Percentiles rank a stretch among this genome's conserved stretches.
Evolutionary conservation across 352 stramenopile species (phyloP).

Genomic region (Nothophytophthora sp.): DNA sequence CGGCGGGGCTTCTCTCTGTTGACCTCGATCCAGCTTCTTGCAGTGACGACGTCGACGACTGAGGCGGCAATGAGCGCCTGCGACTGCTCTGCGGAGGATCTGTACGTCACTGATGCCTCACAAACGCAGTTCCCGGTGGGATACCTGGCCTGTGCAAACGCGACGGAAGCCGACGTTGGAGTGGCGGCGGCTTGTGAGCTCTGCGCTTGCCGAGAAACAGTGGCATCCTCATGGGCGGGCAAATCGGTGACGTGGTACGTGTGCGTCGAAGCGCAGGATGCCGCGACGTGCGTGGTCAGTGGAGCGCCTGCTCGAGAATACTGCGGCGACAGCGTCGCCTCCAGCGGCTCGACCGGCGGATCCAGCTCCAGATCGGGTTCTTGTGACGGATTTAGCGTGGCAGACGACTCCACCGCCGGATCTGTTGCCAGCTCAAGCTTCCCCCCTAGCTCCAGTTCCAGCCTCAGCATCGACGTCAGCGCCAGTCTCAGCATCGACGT

Average conservation of each 20-base stretch:
- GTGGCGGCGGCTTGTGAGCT: slow-evolving; percentile 9
- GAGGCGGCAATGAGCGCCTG: slow-evolving; percentile 16
- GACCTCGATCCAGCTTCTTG: slow-evolving; percentile 8
- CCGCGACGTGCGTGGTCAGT: slow-evolving; percentile 13
- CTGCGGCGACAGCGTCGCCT: slow-evolving; percentile 4
- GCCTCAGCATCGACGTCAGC: neutral
- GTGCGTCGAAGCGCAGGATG: slow-evolving; percentile 23
- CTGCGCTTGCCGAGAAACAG: slow-evolving; percentile 46
- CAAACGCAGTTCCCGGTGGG: slow-evolving; percentile 30
- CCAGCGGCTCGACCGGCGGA: neutral
- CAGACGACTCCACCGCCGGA: slow-evolving; percentile 9
- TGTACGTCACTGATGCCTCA: slow-evolving; percentile 35
- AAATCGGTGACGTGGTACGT: slow-evolving; percentile 25
- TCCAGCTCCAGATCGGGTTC: slow-evolving; percentile 8
- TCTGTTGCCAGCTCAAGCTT: slow-evolving; percentile 1
- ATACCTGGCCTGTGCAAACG: slow-evolving; percentile 32
- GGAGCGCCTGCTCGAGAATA: slow-evolving; percentile 7
- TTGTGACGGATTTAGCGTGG: neutral
- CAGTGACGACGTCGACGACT: slow-evolving; percentile 5
- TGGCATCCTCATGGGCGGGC: slow-evolving; percentile 13
- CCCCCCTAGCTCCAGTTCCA: neutral
- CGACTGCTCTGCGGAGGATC: slow-evolving; percentile 15
- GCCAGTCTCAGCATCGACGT: neutral
- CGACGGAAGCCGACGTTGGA: slow-evolving; percentile 1
- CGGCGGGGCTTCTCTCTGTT: slow-evolving; percentile 3